phyloP scores from a whole-genome alignment of 2,329 filamentous ascomycete genomes.

The Colletotrichum agaves region DNA sequence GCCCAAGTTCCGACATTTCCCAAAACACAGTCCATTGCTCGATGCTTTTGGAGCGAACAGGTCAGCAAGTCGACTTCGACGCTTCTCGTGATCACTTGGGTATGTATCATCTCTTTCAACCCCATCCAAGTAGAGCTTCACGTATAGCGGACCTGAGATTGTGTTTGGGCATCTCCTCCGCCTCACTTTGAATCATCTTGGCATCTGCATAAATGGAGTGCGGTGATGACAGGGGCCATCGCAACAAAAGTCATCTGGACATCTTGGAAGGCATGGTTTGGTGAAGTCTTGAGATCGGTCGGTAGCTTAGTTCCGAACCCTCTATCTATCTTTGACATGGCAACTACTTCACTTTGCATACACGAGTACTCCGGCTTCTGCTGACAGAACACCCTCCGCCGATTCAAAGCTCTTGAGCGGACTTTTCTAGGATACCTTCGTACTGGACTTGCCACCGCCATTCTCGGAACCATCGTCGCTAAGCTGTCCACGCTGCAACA shows the following conservation, averaged over 20 bases:
- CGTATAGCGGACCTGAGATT: neutral
- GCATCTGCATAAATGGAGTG: constrained; percentile 29
- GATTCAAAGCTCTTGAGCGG: constrained; percentile 71
- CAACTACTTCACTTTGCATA: too few relatives aligned
- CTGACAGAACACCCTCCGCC: constrained; percentile 26
- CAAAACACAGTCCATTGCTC: constrained; percentile 21
- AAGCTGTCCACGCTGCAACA: constrained; percentile 71
- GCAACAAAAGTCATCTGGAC: neutral
- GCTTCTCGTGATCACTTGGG: constrained; percentile 66
- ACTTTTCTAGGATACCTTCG: constrained; percentile 80
- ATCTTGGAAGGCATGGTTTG: neutral
- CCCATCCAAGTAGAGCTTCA: neutral
- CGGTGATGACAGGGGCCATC: neutral
- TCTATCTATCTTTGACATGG: too few relatives aligned
- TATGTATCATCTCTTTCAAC: constrained; percentile 41
- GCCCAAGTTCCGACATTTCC: constrained; percentile 11
- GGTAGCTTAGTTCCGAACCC: too few relatives aligned
- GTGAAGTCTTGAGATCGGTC: too few relatives aligned
- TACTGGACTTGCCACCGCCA: constrained; percentile 75
- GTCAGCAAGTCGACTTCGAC: constrained; percentile 60
- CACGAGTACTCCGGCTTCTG: neutral
- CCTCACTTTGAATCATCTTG: neutral
- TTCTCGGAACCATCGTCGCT: constrained; percentile 72
- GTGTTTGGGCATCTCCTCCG: constrained; percentile 8
- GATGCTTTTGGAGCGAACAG: constrained; percentile 58